Percentiles rank a stretch among this genome's conserved stretches.
Evolutionary conservation across 2,329 filamentous ascomycete genomes (phyloP).

Genomic region (Penicillium hesseltinei): DNA sequence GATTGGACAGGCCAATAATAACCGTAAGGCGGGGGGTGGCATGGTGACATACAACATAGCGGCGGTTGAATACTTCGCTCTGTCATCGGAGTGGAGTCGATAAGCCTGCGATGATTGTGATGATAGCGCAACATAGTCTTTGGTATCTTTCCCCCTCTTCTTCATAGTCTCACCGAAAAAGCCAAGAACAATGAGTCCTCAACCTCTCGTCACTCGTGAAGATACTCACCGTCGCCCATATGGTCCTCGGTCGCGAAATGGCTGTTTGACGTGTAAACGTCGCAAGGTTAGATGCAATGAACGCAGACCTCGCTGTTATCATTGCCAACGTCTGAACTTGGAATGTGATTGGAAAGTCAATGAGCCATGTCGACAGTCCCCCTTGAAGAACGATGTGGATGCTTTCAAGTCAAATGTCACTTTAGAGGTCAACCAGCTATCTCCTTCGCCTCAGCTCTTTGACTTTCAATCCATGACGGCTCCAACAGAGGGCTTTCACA

Average conservation of each 20-base stretch:
- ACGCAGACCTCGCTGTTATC: not conserved
- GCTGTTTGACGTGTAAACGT: not conserved
- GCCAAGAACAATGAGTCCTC: not conserved
- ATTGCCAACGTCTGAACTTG: not conserved
- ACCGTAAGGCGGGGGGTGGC: not conserved
- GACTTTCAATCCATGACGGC: not conserved
- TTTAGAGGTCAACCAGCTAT: not conserved
- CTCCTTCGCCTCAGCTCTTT: not conserved
- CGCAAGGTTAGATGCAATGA: slow-evolving; percentile 1
- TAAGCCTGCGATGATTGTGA: not conserved
- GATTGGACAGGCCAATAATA: not conserved
- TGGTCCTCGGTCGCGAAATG: not conserved
- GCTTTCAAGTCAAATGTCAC: not conserved
- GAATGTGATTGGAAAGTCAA: not conserved
- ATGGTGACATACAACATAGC: not conserved
- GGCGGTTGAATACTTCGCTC: not conserved
- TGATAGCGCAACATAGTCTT: not conserved
- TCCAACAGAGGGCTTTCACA: not conserved
- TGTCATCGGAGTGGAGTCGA: not conserved
- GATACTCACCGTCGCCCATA: not conserved
- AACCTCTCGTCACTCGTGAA: not conserved
- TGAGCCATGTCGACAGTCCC: not conserved
- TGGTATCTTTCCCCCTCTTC: not conserved
- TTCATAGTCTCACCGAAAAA: not conserved
- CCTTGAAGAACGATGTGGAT: not conserved